phyloP scores from a whole-genome alignment of 2,329 filamentous ascomycete genomes.

The Grosmannia serpens region DNA sequence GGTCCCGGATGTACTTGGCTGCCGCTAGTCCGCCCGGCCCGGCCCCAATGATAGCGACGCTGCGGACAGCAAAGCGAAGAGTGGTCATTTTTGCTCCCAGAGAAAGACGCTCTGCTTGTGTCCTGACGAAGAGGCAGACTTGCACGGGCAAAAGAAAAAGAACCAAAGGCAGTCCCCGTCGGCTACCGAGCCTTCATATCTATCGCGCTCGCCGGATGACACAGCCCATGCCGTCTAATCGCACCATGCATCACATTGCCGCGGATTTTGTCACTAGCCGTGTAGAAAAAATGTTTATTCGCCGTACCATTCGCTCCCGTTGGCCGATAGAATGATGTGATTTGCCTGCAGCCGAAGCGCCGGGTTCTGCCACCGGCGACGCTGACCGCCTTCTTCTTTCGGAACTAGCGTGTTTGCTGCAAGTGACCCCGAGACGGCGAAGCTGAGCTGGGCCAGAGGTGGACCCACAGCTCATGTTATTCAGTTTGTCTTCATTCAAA shows the following conservation, averaged over 20 bases:
- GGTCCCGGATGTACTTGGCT: conserved; percentile 69
- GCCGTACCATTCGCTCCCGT: background rate
- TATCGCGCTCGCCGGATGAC: background rate
- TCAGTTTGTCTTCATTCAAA: background rate
- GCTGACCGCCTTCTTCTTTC: background rate
- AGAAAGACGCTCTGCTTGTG: background rate
- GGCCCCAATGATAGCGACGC: conserved; percentile 69
- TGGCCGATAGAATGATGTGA: background rate
- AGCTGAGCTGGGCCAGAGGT: background rate
- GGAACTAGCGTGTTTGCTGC: background rate
- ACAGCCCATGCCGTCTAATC: background rate
- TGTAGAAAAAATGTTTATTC: background rate
- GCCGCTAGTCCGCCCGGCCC: conserved; percentile 69
- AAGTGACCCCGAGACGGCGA: background rate
- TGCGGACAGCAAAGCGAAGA: conserved; percentile 37
- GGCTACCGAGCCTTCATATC: background rate
- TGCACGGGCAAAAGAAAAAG: background rate
- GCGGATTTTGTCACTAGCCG: too few species aligned
- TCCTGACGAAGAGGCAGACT: too few species aligned
- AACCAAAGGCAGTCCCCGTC: background rate
- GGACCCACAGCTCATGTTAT: background rate
- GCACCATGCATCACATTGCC: background rate
- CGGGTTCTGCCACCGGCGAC: background rate
- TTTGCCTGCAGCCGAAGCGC: background rate
- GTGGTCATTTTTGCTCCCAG: conserved; percentile 15